phyloP scores from a whole-genome alignment of 257 asterid species.

The Scutellaria minor region DNA sequence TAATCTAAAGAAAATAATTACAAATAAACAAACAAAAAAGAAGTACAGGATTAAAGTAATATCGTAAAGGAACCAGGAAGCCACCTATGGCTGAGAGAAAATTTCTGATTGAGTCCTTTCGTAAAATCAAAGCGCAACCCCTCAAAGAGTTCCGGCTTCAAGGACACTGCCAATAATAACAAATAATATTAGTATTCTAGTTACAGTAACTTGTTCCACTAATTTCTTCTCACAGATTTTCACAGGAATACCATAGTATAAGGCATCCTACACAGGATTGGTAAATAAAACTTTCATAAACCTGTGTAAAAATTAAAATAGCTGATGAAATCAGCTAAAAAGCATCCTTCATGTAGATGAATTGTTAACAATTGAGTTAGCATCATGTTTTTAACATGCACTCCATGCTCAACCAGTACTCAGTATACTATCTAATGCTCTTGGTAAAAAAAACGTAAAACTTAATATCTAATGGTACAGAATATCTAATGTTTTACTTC shows the following conservation, averaged over 20 bases:
- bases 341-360: slow-evolving; percentile 6
- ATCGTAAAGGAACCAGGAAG: slow-evolving; percentile 21
- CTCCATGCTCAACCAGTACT: background rate
- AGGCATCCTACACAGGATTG: background rate
- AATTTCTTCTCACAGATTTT: background rate
- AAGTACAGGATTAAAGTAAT: slow-evolving; percentile 7
- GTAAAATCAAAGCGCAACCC: slow-evolving; percentile 97
- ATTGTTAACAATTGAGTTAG: background rate
- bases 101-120: slow-evolving; percentile 85
- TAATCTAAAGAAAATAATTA: background rate
- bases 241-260: background rate
- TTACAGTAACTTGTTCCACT: background rate
- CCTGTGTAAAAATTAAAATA: background rate
- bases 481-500: slow-evolving; percentile 1
- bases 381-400: background rate
- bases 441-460: background rate
- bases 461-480: background rate
- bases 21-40: background rate
- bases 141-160: slow-evolving; percentile 98
- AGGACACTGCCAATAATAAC: slow-evolving; percentile 75
- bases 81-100: slow-evolving; percentile 96
- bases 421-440: background rate
- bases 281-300: background rate
- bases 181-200: slow-evolving; percentile 32
- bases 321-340: slow-evolving; percentile 8